Base-by-base conservation (phyloP, 2,329 filamentous ascomycete genomes). In the Xylaria sp. region DNA sequence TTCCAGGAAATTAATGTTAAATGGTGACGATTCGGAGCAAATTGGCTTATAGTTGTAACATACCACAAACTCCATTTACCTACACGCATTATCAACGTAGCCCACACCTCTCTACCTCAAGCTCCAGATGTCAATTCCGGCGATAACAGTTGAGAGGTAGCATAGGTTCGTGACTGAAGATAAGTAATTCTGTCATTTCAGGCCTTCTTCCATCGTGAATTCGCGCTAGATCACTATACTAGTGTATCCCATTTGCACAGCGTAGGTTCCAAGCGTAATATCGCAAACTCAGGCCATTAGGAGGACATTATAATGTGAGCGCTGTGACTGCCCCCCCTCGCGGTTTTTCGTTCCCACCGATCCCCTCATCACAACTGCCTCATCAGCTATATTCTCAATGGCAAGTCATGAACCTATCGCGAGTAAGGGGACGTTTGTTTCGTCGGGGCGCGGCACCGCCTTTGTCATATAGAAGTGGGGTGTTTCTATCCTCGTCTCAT, bases 401-500 rank as follows among this genome's bases (percentile, higher is more conserved):
- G n/a, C n/a, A n/a, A n/a, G n/a, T n/a, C n/a, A n/a, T n/a, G n/a
- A n/a, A n/a, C n/a, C n/a, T n/a, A n/a, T 34, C 29, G 4, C 6
- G 29, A 13, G 29, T 34, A 26, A n/a, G n/a, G n/a, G n/a, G n/a
- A n/a, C 50, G n/a, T 18, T 19, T 41, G 16, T 37, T 7, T 38
- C 8, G 40, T 47, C 40, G 40, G 39, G 9, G 19, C n/a, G 37
- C n/a, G 26, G 26, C 39, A 18, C 26, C n/a, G 21, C 44, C 42
- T 22, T n/a, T 43, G 17, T 11, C 24, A 21, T 52, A 34, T 52
- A 49, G 39, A 50, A 56, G 54, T 50, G 29, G 54, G 44, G 55
- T 54, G 21, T 46, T 39, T 4, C 42, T 24, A 17, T 55, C 13
- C 38, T 41, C 18, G 8, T 44, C 34, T 9, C 19, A 26, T 26